phyloP scores from a whole-genome alignment of 768 basidiomycete genomes.

The Paxillus involutus region DNA sequence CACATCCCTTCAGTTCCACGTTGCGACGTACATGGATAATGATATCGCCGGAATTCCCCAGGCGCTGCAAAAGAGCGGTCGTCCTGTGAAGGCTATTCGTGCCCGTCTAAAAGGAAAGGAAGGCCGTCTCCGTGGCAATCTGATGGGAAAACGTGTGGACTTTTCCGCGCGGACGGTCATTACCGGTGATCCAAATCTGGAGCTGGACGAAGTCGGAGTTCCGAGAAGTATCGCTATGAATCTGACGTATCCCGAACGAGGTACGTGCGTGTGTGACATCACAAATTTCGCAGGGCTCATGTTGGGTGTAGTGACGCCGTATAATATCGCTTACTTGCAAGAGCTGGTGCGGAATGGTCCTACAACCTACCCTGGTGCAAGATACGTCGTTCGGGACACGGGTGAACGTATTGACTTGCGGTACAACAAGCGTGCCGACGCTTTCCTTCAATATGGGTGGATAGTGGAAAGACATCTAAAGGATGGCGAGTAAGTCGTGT shows the following conservation, averaged over 20 bases:
- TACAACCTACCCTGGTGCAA: slow-evolving; percentile 90
- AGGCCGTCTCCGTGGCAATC: slow-evolving; percentile 93
- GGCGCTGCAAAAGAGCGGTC: slow-evolving; percentile 94
- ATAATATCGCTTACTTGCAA: slow-evolving; percentile 93
- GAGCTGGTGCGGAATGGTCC: slow-evolving; percentile 95
- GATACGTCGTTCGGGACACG: slow-evolving; percentile 96
- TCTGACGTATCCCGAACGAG: slow-evolving; percentile 94
- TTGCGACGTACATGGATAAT: slow-evolving; percentile 99
- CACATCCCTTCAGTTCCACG: slow-evolving; percentile 72
- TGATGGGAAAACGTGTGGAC: slow-evolving; percentile 99
- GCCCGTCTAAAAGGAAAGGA: slow-evolving; percentile 99
- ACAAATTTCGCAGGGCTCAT: slow-evolving; percentile 3
- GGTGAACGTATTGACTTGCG: slow-evolving; percentile 96
- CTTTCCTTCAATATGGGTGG: slow-evolving; percentile 97
- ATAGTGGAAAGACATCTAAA: slow-evolving; percentile 97
- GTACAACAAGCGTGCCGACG: slow-evolving; percentile 94
- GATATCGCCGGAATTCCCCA: slow-evolving; percentile 98
- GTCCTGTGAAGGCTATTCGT: slow-evolving; percentile 97
- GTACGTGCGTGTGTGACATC: slow-evolving; percentile 39
- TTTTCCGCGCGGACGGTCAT: slow-evolving; percentile 99
- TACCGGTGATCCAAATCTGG: slow-evolving; percentile 96
- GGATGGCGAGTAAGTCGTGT: slow-evolving; percentile 89
- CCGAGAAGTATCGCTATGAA: slow-evolving; percentile 97
- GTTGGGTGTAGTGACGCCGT: slow-evolving; percentile 76
- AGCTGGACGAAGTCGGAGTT: slow-evolving; percentile 96